A percentile compares a stretch with the other conserved stretches of the same genome.
Evolutionary conservation across 2,329 filamentous ascomycete species (phyloP).

Genomic region (Chrysosporium queenslandicum): DNA sequence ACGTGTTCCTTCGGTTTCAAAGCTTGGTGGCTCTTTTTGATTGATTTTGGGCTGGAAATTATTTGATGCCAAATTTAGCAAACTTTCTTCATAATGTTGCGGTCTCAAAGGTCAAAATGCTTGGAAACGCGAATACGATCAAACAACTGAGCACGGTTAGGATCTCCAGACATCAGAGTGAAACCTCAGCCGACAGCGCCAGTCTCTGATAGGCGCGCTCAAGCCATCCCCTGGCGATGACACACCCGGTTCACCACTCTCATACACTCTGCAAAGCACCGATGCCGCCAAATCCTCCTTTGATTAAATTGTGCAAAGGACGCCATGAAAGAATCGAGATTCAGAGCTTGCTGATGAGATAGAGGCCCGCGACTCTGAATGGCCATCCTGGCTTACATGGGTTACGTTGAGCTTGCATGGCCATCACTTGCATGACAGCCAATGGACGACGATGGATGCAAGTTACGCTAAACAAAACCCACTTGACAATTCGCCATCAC

Average conservation of each 20-base stretch:
- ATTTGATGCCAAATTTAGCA: conserved; percentile 6
- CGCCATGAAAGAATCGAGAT: not conserved
- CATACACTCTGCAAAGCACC: not conserved
- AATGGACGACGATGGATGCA: not conserved
- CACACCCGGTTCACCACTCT: not conserved
- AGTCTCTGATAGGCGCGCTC: conserved; percentile 1
- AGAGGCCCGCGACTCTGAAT: not conserved
- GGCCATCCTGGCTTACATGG: conserved; percentile 5
- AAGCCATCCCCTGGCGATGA: conserved; percentile 6
- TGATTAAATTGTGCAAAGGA: conserved; percentile 6
- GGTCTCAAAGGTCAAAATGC: not conserved
- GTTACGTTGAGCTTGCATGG: conserved; percentile 5
- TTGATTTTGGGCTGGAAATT: not conserved
- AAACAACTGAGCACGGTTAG: not conserved
- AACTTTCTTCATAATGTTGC: not conserved
- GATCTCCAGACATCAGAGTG: not conserved
- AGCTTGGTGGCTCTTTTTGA: not conserved
- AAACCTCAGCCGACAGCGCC: not conserved
- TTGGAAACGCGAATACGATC: not conserved
- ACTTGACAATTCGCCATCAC: conserved; percentile 3
- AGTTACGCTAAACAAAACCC: conserved; percentile 6
- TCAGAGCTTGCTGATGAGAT: not conserved
- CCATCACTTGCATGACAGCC: conserved; percentile 8
- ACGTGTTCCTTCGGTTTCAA: not conserved
- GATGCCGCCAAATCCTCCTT: not conserved